Conservation (phyloP, 768 basidiomycete genomes). For the Phallus indusiatus region DNA sequence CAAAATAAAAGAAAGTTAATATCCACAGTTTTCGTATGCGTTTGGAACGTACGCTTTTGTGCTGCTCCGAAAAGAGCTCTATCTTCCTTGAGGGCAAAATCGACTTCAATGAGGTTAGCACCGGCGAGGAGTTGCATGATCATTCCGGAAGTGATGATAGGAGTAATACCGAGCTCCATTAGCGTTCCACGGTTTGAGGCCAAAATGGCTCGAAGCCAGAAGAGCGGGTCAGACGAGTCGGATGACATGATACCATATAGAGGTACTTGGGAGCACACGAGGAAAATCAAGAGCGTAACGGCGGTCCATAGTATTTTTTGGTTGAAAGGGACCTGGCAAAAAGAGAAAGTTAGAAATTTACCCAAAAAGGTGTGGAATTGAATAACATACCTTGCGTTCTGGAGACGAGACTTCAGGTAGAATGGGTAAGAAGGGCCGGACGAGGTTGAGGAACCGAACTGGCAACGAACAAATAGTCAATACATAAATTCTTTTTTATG, state of each 20-base stretch:
- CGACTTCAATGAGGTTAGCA: constrained; percentile 94
- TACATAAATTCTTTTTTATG: neutral
- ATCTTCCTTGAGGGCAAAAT: constrained; percentile 96
- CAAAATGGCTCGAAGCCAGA: constrained; percentile 99
- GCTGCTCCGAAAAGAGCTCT: constrained; percentile 91
- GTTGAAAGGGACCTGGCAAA: constrained; percentile 86
- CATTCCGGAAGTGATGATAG: constrained; percentile 97
- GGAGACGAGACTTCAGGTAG: constrained; percentile 97
- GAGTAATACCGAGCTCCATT: constrained; percentile 98
- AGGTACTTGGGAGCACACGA: constrained; percentile 98
- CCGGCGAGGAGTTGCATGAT: constrained; percentile 99
- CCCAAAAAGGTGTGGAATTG: neutral
- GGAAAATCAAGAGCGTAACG: constrained; percentile 97
- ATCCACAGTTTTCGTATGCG: neutral
- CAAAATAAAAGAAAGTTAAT: neutral
- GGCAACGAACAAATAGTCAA: constrained; percentile 1
- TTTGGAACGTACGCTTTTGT: constrained; percentile 75
- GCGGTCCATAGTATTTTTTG: constrained; percentile 99
- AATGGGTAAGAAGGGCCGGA: constrained; percentile 94
- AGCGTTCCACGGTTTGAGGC: constrained; percentile 97
- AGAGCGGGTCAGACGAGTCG: constrained; percentile 96
- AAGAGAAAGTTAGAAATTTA: constrained; percentile 5
- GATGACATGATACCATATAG: constrained; percentile 99
- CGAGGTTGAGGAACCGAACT: constrained; percentile 98
- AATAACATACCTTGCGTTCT: constrained; percentile 72